phyloP scores from a whole-genome alignment of 176 grass and related monocot genomes.

The Tillandsia leiboldiana region DNA sequence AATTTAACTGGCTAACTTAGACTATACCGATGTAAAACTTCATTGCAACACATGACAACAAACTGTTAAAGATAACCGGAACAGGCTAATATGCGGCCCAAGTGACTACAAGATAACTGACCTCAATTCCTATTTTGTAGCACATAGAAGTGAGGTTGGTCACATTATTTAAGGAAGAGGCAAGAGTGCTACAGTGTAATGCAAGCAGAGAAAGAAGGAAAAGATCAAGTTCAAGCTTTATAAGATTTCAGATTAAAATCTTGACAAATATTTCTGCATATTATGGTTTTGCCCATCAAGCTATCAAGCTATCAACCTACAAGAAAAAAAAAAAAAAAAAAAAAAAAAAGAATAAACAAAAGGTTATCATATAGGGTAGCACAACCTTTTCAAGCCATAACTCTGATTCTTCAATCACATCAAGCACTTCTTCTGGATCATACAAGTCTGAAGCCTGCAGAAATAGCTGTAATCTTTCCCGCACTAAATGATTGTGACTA shows the following conservation, averaged over 20 bases:
- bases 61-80: too few species aligned
- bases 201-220: background rate
- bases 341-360: background rate
- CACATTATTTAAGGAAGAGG: background rate
- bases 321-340: background rate
- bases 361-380: background rate
- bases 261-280: background rate
- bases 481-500: conserved; percentile 33
- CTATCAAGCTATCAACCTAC: background rate
- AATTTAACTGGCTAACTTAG: too few species aligned
- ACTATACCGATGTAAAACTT: too few species aligned
- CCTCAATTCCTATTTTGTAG: too few species aligned
- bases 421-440: conserved; percentile 89
- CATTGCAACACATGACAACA: too few species aligned
- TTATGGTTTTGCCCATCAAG: background rate
- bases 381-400: conserved; percentile 97
- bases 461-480: conserved; percentile 88
- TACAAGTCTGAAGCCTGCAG: conserved; percentile 91
- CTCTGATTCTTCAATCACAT: conserved; percentile 80
- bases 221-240: background rate
- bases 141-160: too few species aligned
- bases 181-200: background rate
- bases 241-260: background rate
- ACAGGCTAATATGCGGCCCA: too few species aligned
- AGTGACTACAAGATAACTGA: too few species aligned